Base-by-base conservation (phyloP, 2,329 filamentous ascomycete genomes). In the Claviceps purpurea region DNA sequence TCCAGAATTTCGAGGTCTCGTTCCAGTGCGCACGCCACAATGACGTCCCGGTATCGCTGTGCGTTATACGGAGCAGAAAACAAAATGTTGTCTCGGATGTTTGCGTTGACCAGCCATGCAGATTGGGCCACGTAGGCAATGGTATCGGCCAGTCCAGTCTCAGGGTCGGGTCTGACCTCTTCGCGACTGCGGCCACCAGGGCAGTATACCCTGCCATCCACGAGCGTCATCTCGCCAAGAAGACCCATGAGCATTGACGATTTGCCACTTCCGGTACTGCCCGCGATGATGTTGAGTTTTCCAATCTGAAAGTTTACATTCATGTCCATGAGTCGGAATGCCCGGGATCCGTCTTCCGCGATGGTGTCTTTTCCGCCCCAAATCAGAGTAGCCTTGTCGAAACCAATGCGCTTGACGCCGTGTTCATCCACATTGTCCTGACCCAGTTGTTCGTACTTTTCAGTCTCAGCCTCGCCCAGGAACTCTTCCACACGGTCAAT, bases 401-500 rank as follows among this genome's bases (percentile, higher is more conserved):
- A 88, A 2, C 90, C 91, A 60, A 98, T 94, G 52, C 85, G 75
- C 39, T 83, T 77, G 49, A 85, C 76, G 26, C 85, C 85, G 14
- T 82, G 70, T 50, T 85, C 78, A 57, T 87, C 82, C 24, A 81
- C 66, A 55, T 85, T 85, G 55, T 85, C 80, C 30, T 80, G 72
- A 13, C 83, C 79, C 1, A 98, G 76, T 64, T 97, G 93, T 40
- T 79, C 74, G 64, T 96, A 97, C 67, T 98, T 98, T 54, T 94
- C 89, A 0, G 93, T 98, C 70, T 98, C 93, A 7, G 93, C 89
- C 65, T 98, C 93, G 53, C 78, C 83, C 43, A 98, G 69, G 61
- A 96, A 98, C 60, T 95, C 87, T 63, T 98, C 91, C 7, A 98
- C 88, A 73, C 93, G 90, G 62, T 96, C 90, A 50, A 98, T 83